Evolutionary conservation across 2,329 filamentous ascomycete genomes (phyloP), one percentile per base, ranked within the genome.

Genomic region (Pseudogymnoascus sp.): DNA sequence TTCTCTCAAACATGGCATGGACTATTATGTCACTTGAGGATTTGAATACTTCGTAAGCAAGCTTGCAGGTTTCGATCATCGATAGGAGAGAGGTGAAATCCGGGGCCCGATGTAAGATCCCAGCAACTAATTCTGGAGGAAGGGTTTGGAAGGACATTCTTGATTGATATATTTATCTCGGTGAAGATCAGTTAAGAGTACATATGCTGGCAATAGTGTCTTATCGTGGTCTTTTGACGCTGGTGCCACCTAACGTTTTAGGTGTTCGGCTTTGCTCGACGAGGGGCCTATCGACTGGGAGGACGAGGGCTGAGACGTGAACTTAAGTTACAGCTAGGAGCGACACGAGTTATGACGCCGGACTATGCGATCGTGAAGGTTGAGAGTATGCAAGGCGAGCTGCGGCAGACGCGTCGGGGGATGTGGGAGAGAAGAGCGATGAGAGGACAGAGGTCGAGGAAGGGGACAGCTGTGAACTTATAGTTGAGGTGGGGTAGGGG

Each of bases 331-430:
- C 37, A 41, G 37, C 4, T 39, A 39, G 37, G 37, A 8, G 37
- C 37, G 37, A 39, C 16, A 39, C 14, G 37, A 39, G 37, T 39
- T 39, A 39, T 39, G 37, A 6, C 37, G 37, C 37, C 37, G 37
- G 37, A 39, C 3, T 39, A 14, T 39, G 37, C 37, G 37, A 39
- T 16, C 37, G 37, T 39, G 37, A 39, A 16, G 37, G 43, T 36
- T 41, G 60, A n/a, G 23, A 62, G 5, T 23, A 25, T 62, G 36
- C 43, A 62, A 62, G 36, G 60, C 60, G 36, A 62, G 60, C 37
- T 3, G 19, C 28, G 36, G 60, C 28, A 62, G 60, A 25, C 60
- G 60, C 36, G 19, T 45, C 31, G 60, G 60, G 60, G n/a, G 60
- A 37, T 43, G n/a, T n/a, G n/a, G n/a, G n/a, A n/a, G n/a, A n/a